Percentiles rank a stretch among this genome's conserved stretches.
Evolutionary conservation across 2,329 filamentous ascomycete species (phyloP).

Genomic region (Aaosphaeria arxii): DNA sequence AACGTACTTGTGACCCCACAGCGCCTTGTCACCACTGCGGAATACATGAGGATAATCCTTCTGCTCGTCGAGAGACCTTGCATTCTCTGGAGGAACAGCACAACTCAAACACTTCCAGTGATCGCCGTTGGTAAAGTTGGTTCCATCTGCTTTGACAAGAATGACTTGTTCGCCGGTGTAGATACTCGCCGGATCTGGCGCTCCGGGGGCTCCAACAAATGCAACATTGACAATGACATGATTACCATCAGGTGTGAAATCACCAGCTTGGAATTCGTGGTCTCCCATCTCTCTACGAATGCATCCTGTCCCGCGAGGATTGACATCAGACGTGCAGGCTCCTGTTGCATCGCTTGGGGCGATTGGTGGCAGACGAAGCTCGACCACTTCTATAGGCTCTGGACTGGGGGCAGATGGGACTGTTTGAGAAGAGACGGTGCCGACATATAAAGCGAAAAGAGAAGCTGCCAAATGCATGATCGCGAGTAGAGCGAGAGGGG

Average conservation of each 20-base stretch:
- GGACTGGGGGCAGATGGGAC: slow-evolving; percentile 10
- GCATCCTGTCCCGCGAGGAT: slow-evolving; percentile 40
- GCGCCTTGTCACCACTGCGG: not conserved
- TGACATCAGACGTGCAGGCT: slow-evolving; percentile 33
- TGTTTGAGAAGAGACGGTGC: not conserved
- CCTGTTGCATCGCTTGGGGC: slow-evolving; percentile 17
- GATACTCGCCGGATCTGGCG: slow-evolving; percentile 41
- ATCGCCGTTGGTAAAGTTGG: slow-evolving; percentile 44
- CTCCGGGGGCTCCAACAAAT: slow-evolving; percentile 43
- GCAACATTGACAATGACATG: slow-evolving; percentile 41
- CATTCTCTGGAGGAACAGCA: slow-evolving; percentile 37
- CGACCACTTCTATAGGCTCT: slow-evolving; percentile 34
- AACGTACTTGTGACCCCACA: not conserved
- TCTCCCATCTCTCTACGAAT: slow-evolving; percentile 15
- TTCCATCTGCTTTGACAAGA: slow-evolving; percentile 45
- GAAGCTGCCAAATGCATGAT: not conserved
- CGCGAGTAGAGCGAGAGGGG: not conserved
- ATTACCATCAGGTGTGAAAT: slow-evolving; percentile 44
- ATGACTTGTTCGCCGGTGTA: slow-evolving; percentile 41
- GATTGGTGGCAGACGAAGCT: slow-evolving; percentile 40
- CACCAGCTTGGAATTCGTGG: slow-evolving; percentile 21
- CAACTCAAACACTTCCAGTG: slow-evolving; percentile 50
- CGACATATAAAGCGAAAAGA: not conserved
- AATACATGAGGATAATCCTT: slow-evolving; percentile 22
- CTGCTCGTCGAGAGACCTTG: slow-evolving; percentile 2